These are phyloP conservation scores for Fusarium temperatum DNA, from an alignment of 2,329 filamentous ascomycete species.

Conservation along the genomic window DNA sequence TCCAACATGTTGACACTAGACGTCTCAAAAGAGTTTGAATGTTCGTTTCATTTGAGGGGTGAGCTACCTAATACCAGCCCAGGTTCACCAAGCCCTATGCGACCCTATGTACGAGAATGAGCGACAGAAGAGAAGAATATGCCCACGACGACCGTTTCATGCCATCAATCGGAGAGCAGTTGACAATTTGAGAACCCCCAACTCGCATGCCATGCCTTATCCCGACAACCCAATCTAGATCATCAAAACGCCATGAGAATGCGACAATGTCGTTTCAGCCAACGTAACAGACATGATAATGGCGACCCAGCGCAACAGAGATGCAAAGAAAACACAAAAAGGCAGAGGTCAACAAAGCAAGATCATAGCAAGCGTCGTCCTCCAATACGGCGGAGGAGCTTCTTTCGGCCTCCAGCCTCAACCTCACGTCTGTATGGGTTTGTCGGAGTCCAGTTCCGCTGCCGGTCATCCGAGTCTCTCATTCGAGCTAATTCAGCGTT, in stretches of 20 bases:
- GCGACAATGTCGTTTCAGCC: slow-evolving; percentile 39
- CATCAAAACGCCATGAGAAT: slow-evolving; percentile 41
- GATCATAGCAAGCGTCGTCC: slow-evolving; percentile 42
- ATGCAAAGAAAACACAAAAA: neutral
- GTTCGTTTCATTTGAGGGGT: slow-evolving; percentile 17
- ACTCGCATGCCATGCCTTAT: slow-evolving; percentile 17
- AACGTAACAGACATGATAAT: slow-evolving; percentile 30
- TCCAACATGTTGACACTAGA: neutral
- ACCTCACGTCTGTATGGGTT: slow-evolving; percentile 49
- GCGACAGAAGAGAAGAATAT: slow-evolving; percentile 30
- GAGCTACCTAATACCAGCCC: slow-evolving; percentile 28
- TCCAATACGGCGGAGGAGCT: slow-evolving; percentile 53
- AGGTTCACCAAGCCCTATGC: slow-evolving; percentile 13
- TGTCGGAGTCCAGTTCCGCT: slow-evolving; percentile 55
- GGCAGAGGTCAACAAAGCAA: neutral
- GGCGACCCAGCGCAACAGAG: slow-evolving; percentile 33
- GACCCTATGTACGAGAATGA: slow-evolving; percentile 22
- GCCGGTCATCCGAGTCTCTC: slow-evolving; percentile 60
- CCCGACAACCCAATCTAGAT: slow-evolving; percentile 35
- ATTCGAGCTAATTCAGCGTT: slow-evolving; percentile 56
- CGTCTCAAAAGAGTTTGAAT: neutral
- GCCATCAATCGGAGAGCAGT: slow-evolving; percentile 10
- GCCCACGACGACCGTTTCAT: slow-evolving; percentile 8
- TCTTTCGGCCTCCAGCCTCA: slow-evolving; percentile 45
- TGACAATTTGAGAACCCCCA: slow-evolving; percentile 20